Percentiles rank a stretch among this genome's conserved stretches.
Evolutionary conservation across 805 yeast species (phyloP).

Genomic region (Novakomyces olei): DNA sequence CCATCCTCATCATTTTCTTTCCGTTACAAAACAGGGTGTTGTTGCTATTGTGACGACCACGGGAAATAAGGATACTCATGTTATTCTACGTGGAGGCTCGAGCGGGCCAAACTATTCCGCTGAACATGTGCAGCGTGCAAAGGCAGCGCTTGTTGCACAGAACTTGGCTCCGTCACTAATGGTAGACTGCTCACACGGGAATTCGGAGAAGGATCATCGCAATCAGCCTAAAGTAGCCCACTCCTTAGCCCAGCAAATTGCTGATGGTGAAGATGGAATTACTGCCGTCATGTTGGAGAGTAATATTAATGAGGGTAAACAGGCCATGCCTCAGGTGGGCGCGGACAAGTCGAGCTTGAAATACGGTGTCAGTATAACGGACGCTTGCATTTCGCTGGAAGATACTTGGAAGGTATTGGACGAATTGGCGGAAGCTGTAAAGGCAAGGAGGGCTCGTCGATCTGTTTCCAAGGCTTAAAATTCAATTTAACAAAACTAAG

Average conservation of each 20-base stretch:
- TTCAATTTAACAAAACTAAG: too few species aligned
- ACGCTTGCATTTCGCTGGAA: conserved; percentile 88
- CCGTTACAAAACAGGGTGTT: conserved; percentile 90
- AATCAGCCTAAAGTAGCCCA: conserved; percentile 88
- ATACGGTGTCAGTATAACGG: conserved; percentile 93
- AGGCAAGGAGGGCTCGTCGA: conserved; percentile 51
- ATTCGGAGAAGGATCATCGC: conserved; percentile 78
- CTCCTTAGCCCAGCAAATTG: conserved; percentile 60
- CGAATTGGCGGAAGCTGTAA: conserved; percentile 63
- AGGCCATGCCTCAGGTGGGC: conserved; percentile 43
- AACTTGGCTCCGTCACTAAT: conserved; percentile 31
- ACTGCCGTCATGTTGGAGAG: conserved; percentile 95
- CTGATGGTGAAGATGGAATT: conserved; percentile 55
- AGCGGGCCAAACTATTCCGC: conserved; percentile 82
- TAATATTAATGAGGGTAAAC: conserved; percentile 78
- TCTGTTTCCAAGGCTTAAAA: too few species aligned
- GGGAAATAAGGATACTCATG: conserved; percentile 87
- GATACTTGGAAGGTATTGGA: conserved; percentile 62
- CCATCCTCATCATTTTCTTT: conserved; percentile 83
- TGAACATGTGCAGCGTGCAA: conserved; percentile 51
- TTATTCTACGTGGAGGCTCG: conserved; percentile 90
- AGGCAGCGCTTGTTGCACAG: conserved; percentile 36
- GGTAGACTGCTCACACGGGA: conserved; percentile 98
- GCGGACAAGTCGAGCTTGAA: conserved; percentile 42
- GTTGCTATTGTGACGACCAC: conserved; percentile 91